phyloP scores from a whole-genome alignment of 495 filamentous ascomycete genomes.

The Lichenothelia convexa region DNA sequence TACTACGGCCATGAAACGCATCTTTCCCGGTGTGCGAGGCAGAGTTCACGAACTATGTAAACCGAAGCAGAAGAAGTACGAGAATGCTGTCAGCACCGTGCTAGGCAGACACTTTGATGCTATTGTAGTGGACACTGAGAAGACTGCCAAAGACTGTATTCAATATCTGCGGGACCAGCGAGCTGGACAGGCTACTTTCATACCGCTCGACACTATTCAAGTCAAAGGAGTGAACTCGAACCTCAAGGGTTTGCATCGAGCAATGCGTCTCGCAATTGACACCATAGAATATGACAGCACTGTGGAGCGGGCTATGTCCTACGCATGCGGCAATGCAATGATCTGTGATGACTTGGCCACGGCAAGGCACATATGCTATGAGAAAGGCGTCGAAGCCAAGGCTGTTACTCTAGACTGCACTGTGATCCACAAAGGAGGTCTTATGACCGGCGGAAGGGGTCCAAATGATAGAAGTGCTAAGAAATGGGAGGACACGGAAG shows the following conservation, averaged over 20 bases:
- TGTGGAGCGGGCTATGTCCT: constrained; percentile 79
- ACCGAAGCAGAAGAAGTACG: constrained; percentile 89
- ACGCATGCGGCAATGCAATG: constrained; percentile 88
- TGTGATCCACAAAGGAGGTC: constrained; percentile 90
- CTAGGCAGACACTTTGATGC: constrained; percentile 86
- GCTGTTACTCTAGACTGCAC: constrained; percentile 83
- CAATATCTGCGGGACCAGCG: constrained; percentile 84
- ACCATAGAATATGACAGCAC: constrained; percentile 83
- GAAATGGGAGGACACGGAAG: constrained; percentile 74
- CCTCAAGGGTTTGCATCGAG: constrained; percentile 70
- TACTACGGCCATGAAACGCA: constrained; percentile 67
- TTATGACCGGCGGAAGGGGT: constrained; percentile 87
- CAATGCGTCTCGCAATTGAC: constrained; percentile 81
- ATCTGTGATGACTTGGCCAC: constrained; percentile 76
- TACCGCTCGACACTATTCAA: constrained; percentile 93
- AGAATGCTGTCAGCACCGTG: constrained; percentile 79
- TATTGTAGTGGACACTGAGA: constrained; percentile 90
- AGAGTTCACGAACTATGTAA: constrained; percentile 84
- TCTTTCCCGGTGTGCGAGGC: constrained; percentile 82
- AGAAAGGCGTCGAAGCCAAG: constrained; percentile 70
- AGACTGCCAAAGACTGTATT: constrained; percentile 84
- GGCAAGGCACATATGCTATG: constrained; percentile 79
- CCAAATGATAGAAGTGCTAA: constrained; percentile 51
- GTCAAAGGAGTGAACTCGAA: constrained; percentile 75
- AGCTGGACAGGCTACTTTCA: constrained; percentile 70